These are phyloP conservation scores for Ganoderma lingzhi DNA, from an alignment of 1,284 basidiomycete species.

Conservation along the genomic window DNA sequence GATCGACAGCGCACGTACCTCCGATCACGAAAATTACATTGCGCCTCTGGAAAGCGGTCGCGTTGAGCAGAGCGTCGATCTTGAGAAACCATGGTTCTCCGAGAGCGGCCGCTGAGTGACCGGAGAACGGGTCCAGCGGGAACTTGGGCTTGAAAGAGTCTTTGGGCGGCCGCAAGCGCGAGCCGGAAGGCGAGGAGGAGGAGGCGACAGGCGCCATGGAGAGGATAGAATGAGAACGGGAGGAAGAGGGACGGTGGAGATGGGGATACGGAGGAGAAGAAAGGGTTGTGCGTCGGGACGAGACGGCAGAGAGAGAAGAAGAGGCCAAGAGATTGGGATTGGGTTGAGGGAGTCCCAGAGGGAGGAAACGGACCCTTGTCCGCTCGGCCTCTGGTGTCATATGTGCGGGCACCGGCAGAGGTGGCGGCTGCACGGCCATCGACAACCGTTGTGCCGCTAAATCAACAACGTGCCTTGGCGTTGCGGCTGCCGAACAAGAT, in stretches of 20 bases:
- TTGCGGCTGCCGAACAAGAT: not conserved
- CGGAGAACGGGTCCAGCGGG: slow-evolving; percentile 58
- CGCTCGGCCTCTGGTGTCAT: not conserved
- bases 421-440: slow-evolving; percentile 4
- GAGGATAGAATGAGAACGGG: slow-evolving; percentile 2
- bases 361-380: not conserved
- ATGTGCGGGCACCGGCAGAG: not conserved
- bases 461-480: not conserved
- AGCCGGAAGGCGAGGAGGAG: slow-evolving; percentile 31
- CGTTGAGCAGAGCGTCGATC: slow-evolving; percentile 39
- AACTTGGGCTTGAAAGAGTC: slow-evolving; percentile 58
- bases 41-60: slow-evolving; percentile 38
- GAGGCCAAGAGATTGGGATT: not conserved
- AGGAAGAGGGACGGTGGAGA: slow-evolving; percentile 10
- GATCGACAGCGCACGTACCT: slow-evolving; percentile 41
- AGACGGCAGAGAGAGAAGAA: slow-evolving; percentile 7
- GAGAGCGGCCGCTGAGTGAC: slow-evolving; percentile 29
- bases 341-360: not conserved
- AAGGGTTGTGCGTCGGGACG: slow-evolving; percentile 4
- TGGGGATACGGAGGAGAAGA: not conserved
- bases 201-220: slow-evolving; percentile 29
- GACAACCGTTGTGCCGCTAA: not conserved
- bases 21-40: slow-evolving; percentile 61
- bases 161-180: slow-evolving; percentile 30
- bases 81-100: slow-evolving; percentile 49